Base-by-base conservation (phyloP, 805 yeast genomes). In the Peterozyma toletana region DNA sequence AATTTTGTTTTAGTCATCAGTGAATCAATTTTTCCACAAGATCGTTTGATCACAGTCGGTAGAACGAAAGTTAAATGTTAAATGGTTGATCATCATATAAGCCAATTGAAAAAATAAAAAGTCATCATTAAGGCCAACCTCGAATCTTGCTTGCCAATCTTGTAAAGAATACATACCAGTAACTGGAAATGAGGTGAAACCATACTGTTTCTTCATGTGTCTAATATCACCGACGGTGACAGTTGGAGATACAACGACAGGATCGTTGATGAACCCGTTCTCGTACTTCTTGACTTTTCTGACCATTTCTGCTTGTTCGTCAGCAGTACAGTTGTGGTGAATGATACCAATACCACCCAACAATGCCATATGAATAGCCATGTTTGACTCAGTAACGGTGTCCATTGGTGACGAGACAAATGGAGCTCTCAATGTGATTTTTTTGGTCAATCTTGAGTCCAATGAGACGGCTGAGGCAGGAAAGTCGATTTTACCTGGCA, bases 331-430 rank as follows among this genome's bases (percentile, higher is more conserved):
- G 77, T 93, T 93, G 75, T 93, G 97, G 69, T 93, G 99, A 58
- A 93, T 82, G 62, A 93, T 86, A 80, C 99, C 99, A 66, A 93
- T 88, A 70, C 99, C 99, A 66, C 99, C 99, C 57, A 90, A 78
- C 54, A 93, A 78, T 54, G 99, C 97, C 97, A 93, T 90, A 71
- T 89, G 82, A 57, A 93, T 91, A 53, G 99, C 99, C 99, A 93
- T 93, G 48, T 83, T 86, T 50, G 89, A 71, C 75, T 93, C 99
- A 46, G 99, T 93, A 53, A 93, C 99, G 40, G 99, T 93, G 71
- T 93, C 99, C 99, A 93, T 93, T 56, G 99, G 99, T 58, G 98
- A 88, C 16, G 98, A 91, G 48, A 93, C 91, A 54, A 93, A 88
- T 46, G 99, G 99, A 39, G 96, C 73, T 73, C 85, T 89, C 68